Conservation (phyloP, 768 basidiomycete genomes). For the Clitopilus passeckerianus region DNA sequence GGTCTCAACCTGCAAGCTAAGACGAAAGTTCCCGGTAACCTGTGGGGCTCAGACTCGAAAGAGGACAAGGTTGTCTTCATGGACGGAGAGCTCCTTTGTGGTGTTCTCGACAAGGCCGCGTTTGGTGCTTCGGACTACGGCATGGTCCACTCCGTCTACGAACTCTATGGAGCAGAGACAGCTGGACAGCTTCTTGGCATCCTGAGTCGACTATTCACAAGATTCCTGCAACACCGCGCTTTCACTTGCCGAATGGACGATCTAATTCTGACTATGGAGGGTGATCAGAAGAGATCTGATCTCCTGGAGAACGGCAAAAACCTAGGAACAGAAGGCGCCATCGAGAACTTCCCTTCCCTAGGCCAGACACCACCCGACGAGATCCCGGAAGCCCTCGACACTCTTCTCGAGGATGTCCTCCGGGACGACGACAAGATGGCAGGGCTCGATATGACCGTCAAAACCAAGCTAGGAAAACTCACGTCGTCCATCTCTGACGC, state of each 20-base stretch:
- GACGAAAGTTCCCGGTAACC: constrained; percentile 82
- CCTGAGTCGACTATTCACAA: constrained; percentile 91
- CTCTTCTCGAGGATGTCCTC: constrained; percentile 84
- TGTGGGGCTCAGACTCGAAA: constrained; percentile 78
- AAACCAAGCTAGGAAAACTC: constrained; percentile 78
- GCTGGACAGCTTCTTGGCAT: constrained; percentile 92
- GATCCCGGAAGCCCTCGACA: constrained; percentile 49
- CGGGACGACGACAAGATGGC: constrained; percentile 98
- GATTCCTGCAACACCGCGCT: constrained; percentile 93
- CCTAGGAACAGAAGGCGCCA: constrained; percentile 82
- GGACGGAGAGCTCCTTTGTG: constrained; percentile 90
- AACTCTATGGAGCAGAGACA: constrained; percentile 85
- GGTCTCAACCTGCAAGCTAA: constrained; percentile 84
- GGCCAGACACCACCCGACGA: constrained; percentile 43
- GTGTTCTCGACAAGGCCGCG: constrained; percentile 94
- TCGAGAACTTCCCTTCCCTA: constrained; percentile 86
- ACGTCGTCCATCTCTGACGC: constrained; percentile 88
- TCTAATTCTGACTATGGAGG: constrained; percentile 80
- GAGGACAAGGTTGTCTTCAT: constrained; percentile 89
- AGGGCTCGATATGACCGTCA: constrained; percentile 89
- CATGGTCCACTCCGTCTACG: constrained; percentile 94
- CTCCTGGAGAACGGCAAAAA: constrained; percentile 64
- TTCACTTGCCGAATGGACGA: constrained; percentile 99
- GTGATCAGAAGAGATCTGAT: constrained; percentile 63
- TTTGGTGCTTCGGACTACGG: constrained; percentile 96